A percentile compares a stretch with the other conserved stretches of the same genome.
Conservation (phyloP, 108 stramenopile genomes). For the Skeletonema potamos region DNA sequence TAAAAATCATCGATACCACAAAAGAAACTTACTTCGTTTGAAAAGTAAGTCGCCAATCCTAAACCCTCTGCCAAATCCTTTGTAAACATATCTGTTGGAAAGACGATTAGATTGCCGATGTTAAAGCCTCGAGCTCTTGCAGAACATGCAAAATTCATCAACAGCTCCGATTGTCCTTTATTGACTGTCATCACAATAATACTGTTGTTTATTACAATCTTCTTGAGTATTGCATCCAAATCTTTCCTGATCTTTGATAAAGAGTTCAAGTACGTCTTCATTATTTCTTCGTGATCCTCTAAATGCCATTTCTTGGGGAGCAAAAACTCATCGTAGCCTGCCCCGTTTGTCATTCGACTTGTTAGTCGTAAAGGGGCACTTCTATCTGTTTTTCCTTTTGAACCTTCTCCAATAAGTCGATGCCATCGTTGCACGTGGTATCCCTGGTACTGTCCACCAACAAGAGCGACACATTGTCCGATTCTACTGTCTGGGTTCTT, state of each 20-base stretch:
- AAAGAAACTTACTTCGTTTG: no score
- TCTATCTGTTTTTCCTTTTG: background rate
- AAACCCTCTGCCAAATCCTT: constrained; percentile 46
- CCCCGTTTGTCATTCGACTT: constrained; percentile 30
- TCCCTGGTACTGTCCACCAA: constrained; percentile 8
- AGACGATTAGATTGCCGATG: constrained; percentile 41
- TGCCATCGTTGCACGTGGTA: constrained; percentile 28
- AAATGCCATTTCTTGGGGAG: constrained; percentile 11
- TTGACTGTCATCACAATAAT: constrained; percentile 44
- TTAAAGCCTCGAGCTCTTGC: constrained; percentile 40
- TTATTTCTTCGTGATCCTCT: constrained; percentile 9
- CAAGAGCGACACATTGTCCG: background rate
- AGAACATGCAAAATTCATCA: constrained; percentile 50
- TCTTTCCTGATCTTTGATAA: constrained; percentile 8
- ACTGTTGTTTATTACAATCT: constrained; percentile 11
- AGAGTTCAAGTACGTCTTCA: constrained; percentile 32
- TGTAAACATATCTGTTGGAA: constrained; percentile 49
- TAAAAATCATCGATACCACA: no score
- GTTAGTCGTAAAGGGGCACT: constrained; percentile 21
- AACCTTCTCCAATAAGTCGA: background rate
- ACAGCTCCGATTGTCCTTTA: constrained; percentile 39
- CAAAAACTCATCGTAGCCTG: constrained; percentile 26
- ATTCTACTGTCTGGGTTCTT: background rate
- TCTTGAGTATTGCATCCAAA: constrained; percentile 17
- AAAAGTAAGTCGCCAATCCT: constrained; percentile 43